Percentiles rank a stretch among this genome's conserved stretches.
These are phyloP conservation scores for Starmerella vaccinii DNA, from an alignment of 805 yeast species.

Conservation along the genomic window DNA sequence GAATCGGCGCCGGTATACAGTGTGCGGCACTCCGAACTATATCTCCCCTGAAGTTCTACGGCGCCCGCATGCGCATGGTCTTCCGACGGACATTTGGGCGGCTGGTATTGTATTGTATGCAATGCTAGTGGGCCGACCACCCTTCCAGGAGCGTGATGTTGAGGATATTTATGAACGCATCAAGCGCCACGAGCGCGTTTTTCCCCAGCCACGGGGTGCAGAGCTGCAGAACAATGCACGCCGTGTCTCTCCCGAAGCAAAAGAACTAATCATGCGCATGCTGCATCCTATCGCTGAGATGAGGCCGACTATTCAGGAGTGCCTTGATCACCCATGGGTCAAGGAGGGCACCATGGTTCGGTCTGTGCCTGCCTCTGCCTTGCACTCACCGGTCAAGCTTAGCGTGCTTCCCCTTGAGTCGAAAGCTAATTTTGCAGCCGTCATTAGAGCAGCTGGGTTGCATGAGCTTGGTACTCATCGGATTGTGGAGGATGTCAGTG, in stretches of 20 bases:
- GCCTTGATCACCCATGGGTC: conserved; percentile 79
- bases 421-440: conserved; percentile 52
- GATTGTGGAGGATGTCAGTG: conserved; percentile 28
- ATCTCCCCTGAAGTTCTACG: conserved; percentile 96
- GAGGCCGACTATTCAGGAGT: conserved; percentile 73
- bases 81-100: conserved; percentile 96
- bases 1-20: conserved; percentile 74
- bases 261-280: conserved; percentile 51
- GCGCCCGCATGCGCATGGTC: conserved; percentile 61
- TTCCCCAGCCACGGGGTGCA: conserved; percentile 47
- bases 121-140: conserved; percentile 86
- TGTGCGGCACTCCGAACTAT: conserved; percentile 98
- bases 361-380: conserved; percentile 49
- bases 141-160: conserved; percentile 93
- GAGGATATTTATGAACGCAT: conserved; percentile 86
- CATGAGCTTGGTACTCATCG: conserved; percentile 8
- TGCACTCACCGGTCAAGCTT: conserved; percentile 53
- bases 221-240: conserved; percentile 37
- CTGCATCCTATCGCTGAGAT: conserved; percentile 65
- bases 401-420: conserved; percentile 51
- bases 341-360: conserved; percentile 69
- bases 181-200: conserved; percentile 64
- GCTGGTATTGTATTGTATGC: conserved; percentile 95
- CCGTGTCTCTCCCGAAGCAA: conserved; percentile 44
- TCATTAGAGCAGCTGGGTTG: conserved; percentile 57